phyloP scores from a whole-genome alignment of 2,329 filamentous ascomycete species.

The Neofusicoccum kwambonambiense region DNA sequence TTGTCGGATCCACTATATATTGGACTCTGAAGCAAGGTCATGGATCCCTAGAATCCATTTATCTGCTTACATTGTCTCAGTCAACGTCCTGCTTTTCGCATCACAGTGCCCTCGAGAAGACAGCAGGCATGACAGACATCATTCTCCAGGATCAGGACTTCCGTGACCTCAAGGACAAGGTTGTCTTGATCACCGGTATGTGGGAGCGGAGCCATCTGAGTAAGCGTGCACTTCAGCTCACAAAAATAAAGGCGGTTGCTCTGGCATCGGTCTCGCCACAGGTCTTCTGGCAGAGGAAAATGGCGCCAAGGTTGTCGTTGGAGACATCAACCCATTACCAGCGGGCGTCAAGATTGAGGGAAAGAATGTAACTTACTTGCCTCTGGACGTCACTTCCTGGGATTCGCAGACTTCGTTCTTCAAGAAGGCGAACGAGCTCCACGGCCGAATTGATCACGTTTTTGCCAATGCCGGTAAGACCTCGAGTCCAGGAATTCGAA shows the following conservation, averaged over 20 bases:
- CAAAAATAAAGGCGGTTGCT: conserved; percentile 49
- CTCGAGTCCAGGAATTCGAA: not conserved
- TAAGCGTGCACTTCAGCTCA: too few relatives aligned
- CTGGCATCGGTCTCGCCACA: conserved; percentile 61
- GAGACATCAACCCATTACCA: conserved; percentile 49
- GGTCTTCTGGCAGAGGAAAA: conserved; percentile 51
- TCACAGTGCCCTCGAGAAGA: too few relatives aligned
- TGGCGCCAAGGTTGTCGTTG: conserved; percentile 57
- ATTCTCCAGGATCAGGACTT: conserved; percentile 48
- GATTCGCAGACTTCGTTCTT: conserved; percentile 51
- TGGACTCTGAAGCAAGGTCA: too few relatives aligned
- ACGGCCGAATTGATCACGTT: conserved; percentile 46
- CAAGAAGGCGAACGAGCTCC: conserved; percentile 45
- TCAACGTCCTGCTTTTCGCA: too few relatives aligned
- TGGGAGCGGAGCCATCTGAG: not conserved
- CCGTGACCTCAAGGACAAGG: conserved; percentile 46
- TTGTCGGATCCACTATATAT: not conserved
- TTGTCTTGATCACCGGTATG: conserved; percentile 54
- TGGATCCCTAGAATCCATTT: too few relatives aligned
- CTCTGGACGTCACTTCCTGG: conserved; percentile 45
- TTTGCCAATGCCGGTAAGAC: conserved; percentile 38
- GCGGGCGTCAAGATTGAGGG: conserved; percentile 26
- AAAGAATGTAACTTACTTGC: conserved; percentile 26
- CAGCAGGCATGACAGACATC: conserved; percentile 41
- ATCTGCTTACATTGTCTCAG: not conserved